Evolutionary conservation across 768 basidiomycete genomes (phyloP).

Genomic region (Udeniomyces megalosporus): DNA sequence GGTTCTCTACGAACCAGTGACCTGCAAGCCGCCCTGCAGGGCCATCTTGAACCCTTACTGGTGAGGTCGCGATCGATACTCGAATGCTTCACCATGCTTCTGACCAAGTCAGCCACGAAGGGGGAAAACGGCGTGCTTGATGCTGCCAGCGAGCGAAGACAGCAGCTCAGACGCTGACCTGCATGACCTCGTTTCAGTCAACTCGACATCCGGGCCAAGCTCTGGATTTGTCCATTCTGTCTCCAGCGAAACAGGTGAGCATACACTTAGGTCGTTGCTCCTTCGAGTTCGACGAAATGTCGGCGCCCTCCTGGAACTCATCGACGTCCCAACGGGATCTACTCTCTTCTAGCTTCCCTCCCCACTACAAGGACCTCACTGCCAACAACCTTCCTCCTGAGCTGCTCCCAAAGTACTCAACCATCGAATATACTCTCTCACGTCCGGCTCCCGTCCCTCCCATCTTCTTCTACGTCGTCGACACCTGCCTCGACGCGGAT

Average conservation of each 20-base stretch:
- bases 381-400: slow-evolving; percentile 93
- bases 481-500: slow-evolving; percentile 81
- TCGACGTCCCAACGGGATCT: no score
- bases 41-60: slow-evolving; percentile 97
- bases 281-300: no score
- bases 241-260: slow-evolving; percentile 63
- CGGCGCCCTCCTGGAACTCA: no score
- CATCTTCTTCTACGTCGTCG: slow-evolving; percentile 91
- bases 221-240: slow-evolving; percentile 99
- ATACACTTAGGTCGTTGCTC: no score
- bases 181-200: slow-evolving; percentile 47
- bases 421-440: slow-evolving; percentile 96
- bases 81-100: no score
- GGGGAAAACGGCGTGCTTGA: no score
- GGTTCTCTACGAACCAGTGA: slow-evolving; percentile 93
- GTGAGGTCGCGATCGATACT: slow-evolving; percentile 35
- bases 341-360: slow-evolving; percentile 70
- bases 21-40: slow-evolving; percentile 93
- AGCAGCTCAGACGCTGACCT: no score
- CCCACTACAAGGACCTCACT: slow-evolving; percentile 97
- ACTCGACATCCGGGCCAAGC: slow-evolving; percentile 93
- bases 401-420: slow-evolving; percentile 92
- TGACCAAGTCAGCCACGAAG: no score
- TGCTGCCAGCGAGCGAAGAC: no score
- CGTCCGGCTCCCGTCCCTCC: slow-evolving; percentile 84